These are phyloP conservation scores for Cladorrhinum samala DNA, from an alignment of 495 filamentous ascomycete genomes.

Conservation along the genomic window DNA sequence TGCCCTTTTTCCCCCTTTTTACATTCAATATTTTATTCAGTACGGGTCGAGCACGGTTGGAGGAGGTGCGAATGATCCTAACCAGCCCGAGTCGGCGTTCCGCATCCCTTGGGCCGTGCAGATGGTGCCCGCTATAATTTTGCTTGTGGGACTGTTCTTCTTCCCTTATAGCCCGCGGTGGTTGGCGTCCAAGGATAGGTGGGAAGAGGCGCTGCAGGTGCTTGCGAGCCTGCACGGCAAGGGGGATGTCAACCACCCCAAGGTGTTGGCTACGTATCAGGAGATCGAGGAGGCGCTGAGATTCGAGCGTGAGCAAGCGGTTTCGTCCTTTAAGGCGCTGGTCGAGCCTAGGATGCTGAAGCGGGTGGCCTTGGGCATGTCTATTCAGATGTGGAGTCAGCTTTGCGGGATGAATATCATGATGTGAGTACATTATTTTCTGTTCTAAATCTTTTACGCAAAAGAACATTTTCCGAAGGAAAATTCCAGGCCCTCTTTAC, in stretches of 20 bases:
- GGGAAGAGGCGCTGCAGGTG: conserved; percentile 62
- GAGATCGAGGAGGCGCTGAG: conserved; percentile 60
- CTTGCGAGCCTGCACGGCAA: conserved; percentile 61
- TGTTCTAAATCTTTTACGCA: too few relatives aligned
- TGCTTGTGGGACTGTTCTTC: conserved; percentile 62
- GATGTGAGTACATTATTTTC: conserved; percentile 31
- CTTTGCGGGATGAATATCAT: conserved; percentile 74
- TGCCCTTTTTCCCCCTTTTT: conserved; percentile 21
- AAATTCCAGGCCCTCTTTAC: too few relatives aligned
- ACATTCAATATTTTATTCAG: conserved; percentile 61
- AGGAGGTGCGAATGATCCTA: conserved; percentile 51
- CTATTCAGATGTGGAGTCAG: conserved; percentile 67
- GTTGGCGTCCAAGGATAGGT: conserved; percentile 67
- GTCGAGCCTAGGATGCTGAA: conserved; percentile 57
- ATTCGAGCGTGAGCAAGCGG: conserved; percentile 55
- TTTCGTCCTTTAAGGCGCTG: conserved; percentile 52
- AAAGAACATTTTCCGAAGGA: too few relatives aligned
- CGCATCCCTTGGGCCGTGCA: conserved; percentile 73
- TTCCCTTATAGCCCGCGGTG: conserved; percentile 69
- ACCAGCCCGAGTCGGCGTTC: conserved; percentile 55
- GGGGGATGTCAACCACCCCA: conserved; percentile 53
- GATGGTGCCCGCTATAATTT: conserved; percentile 60
- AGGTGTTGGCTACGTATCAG: conserved; percentile 57
- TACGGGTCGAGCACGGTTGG: conserved; percentile 58
- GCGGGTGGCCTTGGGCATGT: conserved; percentile 65